A percentile compares a stretch with the other conserved stretches of the same genome.
Evolutionary conservation across 768 basidiomycete genomes (phyloP).

Genomic region (Clathrus columnatus): DNA sequence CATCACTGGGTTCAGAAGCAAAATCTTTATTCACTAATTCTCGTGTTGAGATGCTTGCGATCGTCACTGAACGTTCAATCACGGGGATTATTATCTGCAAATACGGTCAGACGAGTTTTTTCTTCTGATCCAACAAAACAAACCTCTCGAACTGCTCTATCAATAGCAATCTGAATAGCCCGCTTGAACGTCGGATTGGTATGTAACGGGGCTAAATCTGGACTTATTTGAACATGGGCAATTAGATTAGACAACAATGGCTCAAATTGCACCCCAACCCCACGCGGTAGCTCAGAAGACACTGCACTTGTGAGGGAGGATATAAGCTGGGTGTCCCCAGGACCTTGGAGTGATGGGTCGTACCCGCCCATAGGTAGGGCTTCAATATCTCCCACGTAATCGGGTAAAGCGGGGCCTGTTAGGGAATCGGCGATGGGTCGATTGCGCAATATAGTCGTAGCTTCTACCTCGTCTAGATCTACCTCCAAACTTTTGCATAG

Average conservation of each 20-base stretch:
- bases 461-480: slow-evolving; percentile 76
- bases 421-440: slow-evolving; percentile 55
- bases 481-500: slow-evolving; percentile 88
- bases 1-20: slow-evolving; percentile 84
- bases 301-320: slow-evolving; percentile 47
- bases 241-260: slow-evolving; percentile 64
- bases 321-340: slow-evolving; percentile 52
- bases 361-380: slow-evolving; percentile 69
- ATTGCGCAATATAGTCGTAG: slow-evolving; percentile 72
- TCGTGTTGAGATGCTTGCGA: slow-evolving; percentile 93
- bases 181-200: slow-evolving; percentile 81
- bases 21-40: slow-evolving; percentile 96
- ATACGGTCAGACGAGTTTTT: background rate
- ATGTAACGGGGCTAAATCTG: slow-evolving; percentile 65
- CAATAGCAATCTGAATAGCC: slow-evolving; percentile 83
- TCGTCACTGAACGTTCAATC: slow-evolving; percentile 95
- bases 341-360: slow-evolving; percentile 39
- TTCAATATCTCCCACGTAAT: slow-evolving; percentile 75
- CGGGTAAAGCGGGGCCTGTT: slow-evolving; percentile 57
- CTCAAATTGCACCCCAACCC: slow-evolving; percentile 72
- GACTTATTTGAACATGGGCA: slow-evolving; percentile 65
- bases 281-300: slow-evolving; percentile 56
- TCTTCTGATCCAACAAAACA: slow-evolving; percentile 14
- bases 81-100: slow-evolving; percentile 88
- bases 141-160: slow-evolving; percentile 91